These are phyloP conservation scores for Talaromyces wortmannii DNA, from an alignment of 495 filamentous ascomycete species.

Conservation along the genomic window DNA sequence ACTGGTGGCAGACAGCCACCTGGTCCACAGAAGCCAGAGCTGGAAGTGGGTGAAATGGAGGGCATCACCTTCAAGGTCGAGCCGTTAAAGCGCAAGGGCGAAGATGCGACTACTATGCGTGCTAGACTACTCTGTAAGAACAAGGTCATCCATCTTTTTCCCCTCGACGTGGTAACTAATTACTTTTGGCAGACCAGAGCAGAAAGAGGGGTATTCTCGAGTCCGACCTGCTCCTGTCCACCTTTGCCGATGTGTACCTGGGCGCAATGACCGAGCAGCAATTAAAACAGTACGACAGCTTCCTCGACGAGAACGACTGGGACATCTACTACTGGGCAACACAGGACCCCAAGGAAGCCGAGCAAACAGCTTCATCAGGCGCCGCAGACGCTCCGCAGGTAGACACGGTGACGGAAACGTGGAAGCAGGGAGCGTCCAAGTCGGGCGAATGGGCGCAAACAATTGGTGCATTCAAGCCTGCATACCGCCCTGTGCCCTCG, in stretches of 20 bases:
- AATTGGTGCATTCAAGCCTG: constrained; percentile 86
- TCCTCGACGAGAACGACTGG: constrained; percentile 99
- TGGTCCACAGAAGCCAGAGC: constrained; percentile 51
- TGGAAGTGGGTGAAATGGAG: constrained; percentile 87
- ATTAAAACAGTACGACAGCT: constrained; percentile 79
- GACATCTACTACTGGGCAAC: constrained; percentile 99
- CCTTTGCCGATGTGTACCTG: constrained; percentile 81
- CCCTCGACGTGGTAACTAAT: neutral
- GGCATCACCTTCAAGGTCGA: constrained; percentile 85
- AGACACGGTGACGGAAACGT: constrained; percentile 44
- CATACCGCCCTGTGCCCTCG: constrained; percentile 80
- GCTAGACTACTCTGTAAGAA: constrained; percentile 84
- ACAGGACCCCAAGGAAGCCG: constrained; percentile 60
- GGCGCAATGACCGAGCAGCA: constrained; percentile 62
- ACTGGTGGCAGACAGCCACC: constrained; percentile 52
- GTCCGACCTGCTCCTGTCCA: constrained; percentile 90
- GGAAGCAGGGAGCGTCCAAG: constrained; percentile 44
- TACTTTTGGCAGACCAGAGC: constrained; percentile 66
- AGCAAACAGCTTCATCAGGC: constrained; percentile 14
- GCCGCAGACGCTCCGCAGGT: constrained; percentile 22
- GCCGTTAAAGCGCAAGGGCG: constrained; percentile 72
- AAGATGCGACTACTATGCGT: constrained; percentile 75
- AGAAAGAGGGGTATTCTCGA: constrained; percentile 95
- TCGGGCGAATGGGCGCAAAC: constrained; percentile 96
- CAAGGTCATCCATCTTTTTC: neutral